Evolutionary conservation across 176 grass and related monocot genomes (phyloP).

Genomic region (Aechmea fasciata): DNA sequence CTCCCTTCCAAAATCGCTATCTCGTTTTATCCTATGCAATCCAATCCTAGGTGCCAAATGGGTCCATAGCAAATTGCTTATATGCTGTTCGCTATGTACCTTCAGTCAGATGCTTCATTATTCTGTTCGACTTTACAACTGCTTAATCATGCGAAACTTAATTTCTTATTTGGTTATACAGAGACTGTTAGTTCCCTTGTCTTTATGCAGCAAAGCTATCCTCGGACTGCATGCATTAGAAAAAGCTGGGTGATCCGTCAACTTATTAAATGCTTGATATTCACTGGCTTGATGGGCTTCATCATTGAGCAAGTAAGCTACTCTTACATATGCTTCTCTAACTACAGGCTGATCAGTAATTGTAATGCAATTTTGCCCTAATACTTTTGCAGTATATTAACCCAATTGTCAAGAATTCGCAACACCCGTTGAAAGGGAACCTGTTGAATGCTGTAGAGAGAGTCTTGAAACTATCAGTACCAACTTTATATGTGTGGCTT

Average conservation of each 20-base stretch:
- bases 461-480: conserved; percentile 90
- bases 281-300: conserved; percentile 95
- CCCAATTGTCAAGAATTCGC: conserved; percentile 94
- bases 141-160: conserved; percentile 21
- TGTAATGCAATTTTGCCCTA: not conserved
- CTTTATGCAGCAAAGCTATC: conserved; percentile 75
- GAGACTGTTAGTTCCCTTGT: not conserved
- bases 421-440: conserved; percentile 81
- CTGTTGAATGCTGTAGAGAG: conserved; percentile 92
- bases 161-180: conserved; percentile 13
- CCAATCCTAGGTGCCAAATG: too few relatives aligned
- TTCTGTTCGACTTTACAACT: not conserved
- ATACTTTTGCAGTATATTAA: conserved; percentile 74
- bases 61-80: too few relatives aligned
- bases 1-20: too few relatives aligned
- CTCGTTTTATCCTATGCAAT: too few relatives aligned
- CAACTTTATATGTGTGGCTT: conserved; percentile 92
- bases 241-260: conserved; percentile 79
- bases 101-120: not conserved
- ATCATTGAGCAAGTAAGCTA: conserved; percentile 91
- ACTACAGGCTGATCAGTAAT: not conserved
- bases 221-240: conserved; percentile 56
- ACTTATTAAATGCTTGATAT: conserved; percentile 68
- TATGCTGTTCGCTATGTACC: too few relatives aligned
- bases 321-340: conserved; percentile 17